These are phyloP conservation scores for Vigna radiata DNA, from an alignment of 306 rosid genomes.

Conservation along the genomic window DNA sequence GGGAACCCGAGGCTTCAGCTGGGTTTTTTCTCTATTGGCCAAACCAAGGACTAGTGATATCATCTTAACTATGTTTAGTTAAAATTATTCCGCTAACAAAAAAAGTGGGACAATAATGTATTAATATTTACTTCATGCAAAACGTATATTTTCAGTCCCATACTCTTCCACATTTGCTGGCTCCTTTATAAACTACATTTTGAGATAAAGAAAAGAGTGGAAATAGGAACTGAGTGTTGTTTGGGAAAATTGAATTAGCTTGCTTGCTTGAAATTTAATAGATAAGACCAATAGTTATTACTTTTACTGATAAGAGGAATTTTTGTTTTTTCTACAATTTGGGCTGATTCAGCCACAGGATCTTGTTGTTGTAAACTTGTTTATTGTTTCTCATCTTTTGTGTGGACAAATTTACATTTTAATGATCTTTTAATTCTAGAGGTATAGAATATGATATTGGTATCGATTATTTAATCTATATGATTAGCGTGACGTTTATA, in stretches of 20 bases:
- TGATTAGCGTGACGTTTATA: constrained; percentile 21
- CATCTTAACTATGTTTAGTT: neutral
- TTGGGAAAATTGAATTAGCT: neutral
- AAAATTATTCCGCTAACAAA: neutral
- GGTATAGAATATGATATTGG: constrained; percentile 13
- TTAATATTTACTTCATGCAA: neutral
- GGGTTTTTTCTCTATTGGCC: neutral
- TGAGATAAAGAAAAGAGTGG: neutral
- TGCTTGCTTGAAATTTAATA: no score
- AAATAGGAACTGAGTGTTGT: constrained; percentile 14
- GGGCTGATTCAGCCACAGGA: no score
- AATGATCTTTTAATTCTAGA: constrained; percentile 12
- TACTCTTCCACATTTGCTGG: neutral
- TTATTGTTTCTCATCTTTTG: no score
- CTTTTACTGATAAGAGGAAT: no score
- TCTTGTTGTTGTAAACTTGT: no score
- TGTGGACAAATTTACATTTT: neutral
- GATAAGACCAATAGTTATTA: no score
- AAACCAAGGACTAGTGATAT: constrained; percentile 27
- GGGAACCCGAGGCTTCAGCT: constrained; percentile 13
- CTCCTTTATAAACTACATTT: neutral
- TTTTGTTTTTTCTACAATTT: no score
- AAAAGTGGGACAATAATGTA: neutral
- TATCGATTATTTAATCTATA: neutral
- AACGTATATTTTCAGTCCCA: neutral